Evolutionary conservation across 2,329 filamentous ascomycete genomes (phyloP), one percentile per base, ranked within the genome.

Genomic region (Sclerotinia trifoliorum): DNA sequence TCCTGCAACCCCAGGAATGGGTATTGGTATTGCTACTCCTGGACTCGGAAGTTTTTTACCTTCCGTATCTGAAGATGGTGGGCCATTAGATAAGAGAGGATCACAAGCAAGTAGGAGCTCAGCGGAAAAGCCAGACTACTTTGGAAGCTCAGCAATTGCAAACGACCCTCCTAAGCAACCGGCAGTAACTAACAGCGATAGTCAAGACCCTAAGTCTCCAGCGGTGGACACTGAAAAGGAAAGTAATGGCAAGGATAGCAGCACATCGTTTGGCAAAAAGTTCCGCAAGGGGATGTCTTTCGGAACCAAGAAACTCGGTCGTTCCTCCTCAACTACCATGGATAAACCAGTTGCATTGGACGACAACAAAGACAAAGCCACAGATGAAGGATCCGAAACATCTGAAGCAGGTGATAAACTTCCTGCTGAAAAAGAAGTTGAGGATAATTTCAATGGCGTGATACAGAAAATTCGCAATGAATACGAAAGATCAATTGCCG

Each of bases 281-380:
- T 94, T 96, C 78, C 88, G 90, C 60, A 85, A 75, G 83, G 70
- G 85, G 79, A 86, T 86, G 82, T 88, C 89, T 0, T 93, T 94
- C 75, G 89, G 90, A 73, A 90, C 89, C 75, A 97, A 96, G 82
- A 97, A 96, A 79, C 83, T 94, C 19, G 88, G 88, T 17, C 86
- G 92, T 21, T 89, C 89, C 2, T 82, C 85, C 5, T 89, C 89
- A 5, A 86, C 86, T 0, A 85, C 85, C 7, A 86, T 90, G 4
- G 87, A 91, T 69, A 96, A 95, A 77, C 88, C 92, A 0, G 86
- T 86, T 1, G 83, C 88, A 0, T 83, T 88, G 0, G 92, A 95
- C 73, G 92, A 96, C 76, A 94, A 93, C 78, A 86, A 86, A 1
- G 92, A 95, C 73, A 92, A 96, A 76, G 94, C 93, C 78, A 86